Percentiles rank a stretch among this genome's conserved stretches.
These are phyloP conservation scores for Chrysanthemum seticuspe DNA, from an alignment of 129 eudicot species.

Conservation along the genomic window DNA sequence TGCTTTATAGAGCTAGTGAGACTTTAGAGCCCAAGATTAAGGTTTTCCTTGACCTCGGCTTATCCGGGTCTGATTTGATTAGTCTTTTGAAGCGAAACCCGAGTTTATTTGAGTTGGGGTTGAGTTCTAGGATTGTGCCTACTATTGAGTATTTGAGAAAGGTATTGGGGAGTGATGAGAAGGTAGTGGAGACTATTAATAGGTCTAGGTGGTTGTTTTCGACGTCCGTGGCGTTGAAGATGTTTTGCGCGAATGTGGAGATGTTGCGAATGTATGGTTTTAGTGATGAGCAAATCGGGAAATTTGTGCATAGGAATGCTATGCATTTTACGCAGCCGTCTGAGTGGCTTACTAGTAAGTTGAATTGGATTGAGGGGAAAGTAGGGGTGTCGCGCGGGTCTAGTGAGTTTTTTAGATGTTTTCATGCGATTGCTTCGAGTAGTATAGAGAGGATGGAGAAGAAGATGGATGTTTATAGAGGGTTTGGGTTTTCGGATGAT, in stretches of 20 bases:
- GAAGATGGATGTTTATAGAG: conserved; percentile 36
- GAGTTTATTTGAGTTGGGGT: conserved; percentile 23
- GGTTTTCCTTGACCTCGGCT: conserved; percentile 35
- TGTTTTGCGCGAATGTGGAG: conserved; percentile 20
- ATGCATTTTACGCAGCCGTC: conserved; percentile 34
- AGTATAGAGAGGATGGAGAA: conserved; percentile 26
- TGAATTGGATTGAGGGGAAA: conserved; percentile 34
- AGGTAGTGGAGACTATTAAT: conserved; percentile 29
- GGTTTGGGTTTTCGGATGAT: conserved; percentile 39
- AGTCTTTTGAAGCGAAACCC: conserved; percentile 29
- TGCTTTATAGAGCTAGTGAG: conserved; percentile 24
- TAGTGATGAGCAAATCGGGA: conserved; percentile 32
- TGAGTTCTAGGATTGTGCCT: conserved; percentile 28
- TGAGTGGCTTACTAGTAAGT: conserved; percentile 28
- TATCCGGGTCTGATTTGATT: conserved; percentile 30
- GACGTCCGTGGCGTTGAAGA: conserved; percentile 24
- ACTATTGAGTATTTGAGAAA: conserved; percentile 31
- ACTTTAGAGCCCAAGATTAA: conserved; percentile 50
- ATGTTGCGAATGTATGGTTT: conserved; percentile 26
- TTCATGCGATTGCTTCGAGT: conserved; percentile 29
- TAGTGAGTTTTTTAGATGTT: conserved; percentile 29
- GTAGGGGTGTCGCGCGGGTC: conserved; percentile 22
- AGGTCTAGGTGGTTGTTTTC: conserved; percentile 31
- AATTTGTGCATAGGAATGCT: conserved; percentile 32
- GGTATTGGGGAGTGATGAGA: conserved; percentile 36